phyloP scores from a whole-genome alignment of 1,284 basidiomycete species.

The Cutaneotrichosporon dermatis region DNA sequence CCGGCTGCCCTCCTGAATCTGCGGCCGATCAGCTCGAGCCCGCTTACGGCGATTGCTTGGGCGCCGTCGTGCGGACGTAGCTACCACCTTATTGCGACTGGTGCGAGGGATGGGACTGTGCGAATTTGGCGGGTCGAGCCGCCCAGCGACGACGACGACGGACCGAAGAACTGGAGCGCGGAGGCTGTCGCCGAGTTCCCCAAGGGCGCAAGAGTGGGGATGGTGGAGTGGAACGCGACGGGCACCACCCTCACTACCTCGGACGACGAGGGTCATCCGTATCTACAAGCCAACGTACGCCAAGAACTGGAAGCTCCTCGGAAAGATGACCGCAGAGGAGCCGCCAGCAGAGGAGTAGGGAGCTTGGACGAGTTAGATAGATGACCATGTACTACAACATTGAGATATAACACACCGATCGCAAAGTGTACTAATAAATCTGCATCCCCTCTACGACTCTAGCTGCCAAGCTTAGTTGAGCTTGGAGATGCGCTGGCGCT shows the following conservation, averaged over 20 bases:
- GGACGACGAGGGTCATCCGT: slow-evolving; percentile 83
- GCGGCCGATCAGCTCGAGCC: slow-evolving; percentile 27
- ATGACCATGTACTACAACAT: not conserved
- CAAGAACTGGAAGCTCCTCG: slow-evolving; percentile 47
- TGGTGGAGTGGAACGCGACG: slow-evolving; percentile 58
- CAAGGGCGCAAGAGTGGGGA: slow-evolving; percentile 77
- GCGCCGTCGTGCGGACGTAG: slow-evolving; percentile 84
- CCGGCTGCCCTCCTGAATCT: slow-evolving; percentile 45
- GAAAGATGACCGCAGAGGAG: slow-evolving; percentile 48
- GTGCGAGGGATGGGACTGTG: slow-evolving; percentile 75
- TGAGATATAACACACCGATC: not conserved
- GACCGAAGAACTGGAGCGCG: slow-evolving; percentile 59
- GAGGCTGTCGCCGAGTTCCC: slow-evolving; percentile 75
- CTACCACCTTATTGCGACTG: slow-evolving; percentile 86
- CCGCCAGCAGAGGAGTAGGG: slow-evolving; percentile 31
- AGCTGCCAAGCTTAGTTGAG: slow-evolving; percentile 1
- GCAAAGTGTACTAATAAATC: not conserved
- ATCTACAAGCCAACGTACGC: slow-evolving; percentile 69
- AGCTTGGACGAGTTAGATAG: not conserved
- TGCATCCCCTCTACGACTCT: not conserved
- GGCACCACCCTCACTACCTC: slow-evolving; percentile 83
- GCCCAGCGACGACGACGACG: slow-evolving; percentile 34
- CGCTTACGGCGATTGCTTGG: slow-evolving; percentile 79
- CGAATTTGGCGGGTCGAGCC: slow-evolving; percentile 75
- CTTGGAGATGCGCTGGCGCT: slow-evolving; percentile 30